phyloP scores from a whole-genome alignment of 768 basidiomycete genomes.

The Xanthoconium stramineum region DNA sequence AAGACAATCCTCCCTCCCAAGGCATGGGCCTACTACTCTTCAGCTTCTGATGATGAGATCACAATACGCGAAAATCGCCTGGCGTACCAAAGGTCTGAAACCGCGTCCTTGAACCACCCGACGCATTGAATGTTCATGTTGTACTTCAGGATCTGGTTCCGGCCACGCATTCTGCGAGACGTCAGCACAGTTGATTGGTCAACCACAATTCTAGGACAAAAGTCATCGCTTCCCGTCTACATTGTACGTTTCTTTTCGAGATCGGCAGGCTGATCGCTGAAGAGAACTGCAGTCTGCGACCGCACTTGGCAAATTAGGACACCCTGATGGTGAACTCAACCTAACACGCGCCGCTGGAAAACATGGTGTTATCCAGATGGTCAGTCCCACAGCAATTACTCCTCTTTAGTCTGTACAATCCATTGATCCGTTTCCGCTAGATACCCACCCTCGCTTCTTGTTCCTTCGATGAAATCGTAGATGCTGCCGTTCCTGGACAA shows the following conservation, averaged over 20 bases:
- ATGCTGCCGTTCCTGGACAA: conserved; percentile 74
- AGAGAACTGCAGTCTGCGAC: conserved; percentile 33
- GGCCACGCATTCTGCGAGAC: conserved; percentile 78
- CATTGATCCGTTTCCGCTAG: conserved; percentile 52
- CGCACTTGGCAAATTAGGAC: conserved; percentile 25
- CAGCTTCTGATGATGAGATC: conserved; percentile 83
- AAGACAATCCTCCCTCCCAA: conserved; percentile 74
- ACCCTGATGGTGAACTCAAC: conserved; percentile 76
- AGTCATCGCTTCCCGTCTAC: conserved; percentile 70
- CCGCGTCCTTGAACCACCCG: not conserved
- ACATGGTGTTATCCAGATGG: conserved; percentile 64
- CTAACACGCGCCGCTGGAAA: conserved; percentile 82
- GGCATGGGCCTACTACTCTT: conserved; percentile 93
- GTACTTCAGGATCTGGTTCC: conserved; percentile 73
- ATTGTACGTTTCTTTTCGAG: not conserved
- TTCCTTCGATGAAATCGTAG: conserved; percentile 88
- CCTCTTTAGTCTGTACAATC: not conserved
- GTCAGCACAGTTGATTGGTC: conserved; percentile 81
- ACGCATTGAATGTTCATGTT: not conserved
- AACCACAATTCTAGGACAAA: conserved; percentile 75
- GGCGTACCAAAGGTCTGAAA: conserved; percentile 40
- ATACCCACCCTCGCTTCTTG: conserved; percentile 92
- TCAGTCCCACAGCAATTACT: conserved; percentile 17
- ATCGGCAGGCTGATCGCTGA: not conserved
- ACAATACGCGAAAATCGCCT: not conserved